Evolutionary conservation across 2,329 filamentous ascomycete genomes (phyloP).

Genomic region (Niveomyces coronatus): DNA sequence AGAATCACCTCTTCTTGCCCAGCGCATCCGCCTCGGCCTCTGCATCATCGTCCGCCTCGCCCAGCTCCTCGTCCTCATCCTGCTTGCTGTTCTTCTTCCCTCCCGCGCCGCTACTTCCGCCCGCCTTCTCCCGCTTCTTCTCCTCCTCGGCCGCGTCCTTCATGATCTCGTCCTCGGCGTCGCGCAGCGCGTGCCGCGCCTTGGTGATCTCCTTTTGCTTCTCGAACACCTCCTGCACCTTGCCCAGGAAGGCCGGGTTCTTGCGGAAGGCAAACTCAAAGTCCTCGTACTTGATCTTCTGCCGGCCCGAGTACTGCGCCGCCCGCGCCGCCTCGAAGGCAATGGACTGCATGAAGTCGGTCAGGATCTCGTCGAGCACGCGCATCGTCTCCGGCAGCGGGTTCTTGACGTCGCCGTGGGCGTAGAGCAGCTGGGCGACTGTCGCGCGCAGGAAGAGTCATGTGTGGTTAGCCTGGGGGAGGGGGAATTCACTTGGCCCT

Average conservation of each 20-base stretch:
- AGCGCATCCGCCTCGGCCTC: conserved; percentile 31
- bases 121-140: conserved; percentile 24
- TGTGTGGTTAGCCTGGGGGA: no score
- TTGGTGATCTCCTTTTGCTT: conserved; percentile 82
- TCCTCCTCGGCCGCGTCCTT: conserved; percentile 39
- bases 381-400: conserved; percentile 77
- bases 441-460: conserved; percentile 7
- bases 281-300: conserved; percentile 97
- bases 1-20: conserved; percentile 26
- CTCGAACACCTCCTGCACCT: conserved; percentile 80
- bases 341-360: conserved; percentile 91
- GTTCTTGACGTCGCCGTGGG: conserved; percentile 66
- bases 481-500: no score
- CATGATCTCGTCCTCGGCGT: conserved; percentile 52
- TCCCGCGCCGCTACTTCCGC: conserved; percentile 7
- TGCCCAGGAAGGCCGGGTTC: conserved; percentile 76
- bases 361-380: conserved; percentile 88
- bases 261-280: conserved; percentile 89
- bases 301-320: conserved; percentile 76
- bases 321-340: conserved; percentile 81
- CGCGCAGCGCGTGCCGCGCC: conserved; percentile 64
- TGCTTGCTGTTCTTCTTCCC: conserved; percentile 12
- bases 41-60: conserved; percentile 41
- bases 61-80: conserved; percentile 38
- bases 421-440: conserved; percentile 68